Conservation (phyloP, 805 yeast species). For the Nakazawaea holstii region DNA sequence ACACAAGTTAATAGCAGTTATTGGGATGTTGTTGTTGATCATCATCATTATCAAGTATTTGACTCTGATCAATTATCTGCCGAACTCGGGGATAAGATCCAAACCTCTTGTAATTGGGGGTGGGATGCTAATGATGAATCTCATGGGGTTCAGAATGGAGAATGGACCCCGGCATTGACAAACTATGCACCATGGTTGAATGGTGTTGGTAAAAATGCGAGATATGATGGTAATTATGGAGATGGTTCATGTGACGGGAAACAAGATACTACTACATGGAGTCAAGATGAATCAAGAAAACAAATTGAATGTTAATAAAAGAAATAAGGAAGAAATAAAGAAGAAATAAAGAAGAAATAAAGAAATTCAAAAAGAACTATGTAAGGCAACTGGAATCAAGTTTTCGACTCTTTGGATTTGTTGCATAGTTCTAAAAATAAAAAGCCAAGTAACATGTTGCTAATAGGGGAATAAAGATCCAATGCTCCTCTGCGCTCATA, state of each 20-base stretch:
- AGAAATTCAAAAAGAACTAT: no score
- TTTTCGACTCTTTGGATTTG: no score
- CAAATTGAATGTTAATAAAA: no score
- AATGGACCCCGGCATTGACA: conserved; percentile 67
- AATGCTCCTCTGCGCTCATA: no score
- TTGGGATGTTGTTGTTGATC: conserved; percentile 77
- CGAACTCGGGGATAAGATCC: conserved; percentile 56
- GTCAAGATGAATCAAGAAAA: conserved; percentile 32
- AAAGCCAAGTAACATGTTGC: no score
- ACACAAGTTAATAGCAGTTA: conserved; percentile 23
- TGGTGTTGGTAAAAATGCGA: conserved; percentile 63
- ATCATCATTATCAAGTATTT: conserved; percentile 91
- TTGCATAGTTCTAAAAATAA: no score
- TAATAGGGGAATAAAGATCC: no score
- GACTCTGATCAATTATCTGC: conserved; percentile 51
- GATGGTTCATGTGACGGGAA: conserved; percentile 39
- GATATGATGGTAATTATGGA: conserved; percentile 50
- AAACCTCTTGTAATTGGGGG: conserved; percentile 47
- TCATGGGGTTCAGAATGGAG: conserved; percentile 56
- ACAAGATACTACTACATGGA: conserved; percentile 36
- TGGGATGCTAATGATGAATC: conserved; percentile 29
- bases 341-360: no score
- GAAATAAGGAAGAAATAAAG: no score
- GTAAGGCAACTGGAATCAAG: no score
- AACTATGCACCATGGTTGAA: conserved; percentile 69